phyloP scores from a whole-genome alignment of 331 rosid genomes.

The Spiraea crenata region DNA sequence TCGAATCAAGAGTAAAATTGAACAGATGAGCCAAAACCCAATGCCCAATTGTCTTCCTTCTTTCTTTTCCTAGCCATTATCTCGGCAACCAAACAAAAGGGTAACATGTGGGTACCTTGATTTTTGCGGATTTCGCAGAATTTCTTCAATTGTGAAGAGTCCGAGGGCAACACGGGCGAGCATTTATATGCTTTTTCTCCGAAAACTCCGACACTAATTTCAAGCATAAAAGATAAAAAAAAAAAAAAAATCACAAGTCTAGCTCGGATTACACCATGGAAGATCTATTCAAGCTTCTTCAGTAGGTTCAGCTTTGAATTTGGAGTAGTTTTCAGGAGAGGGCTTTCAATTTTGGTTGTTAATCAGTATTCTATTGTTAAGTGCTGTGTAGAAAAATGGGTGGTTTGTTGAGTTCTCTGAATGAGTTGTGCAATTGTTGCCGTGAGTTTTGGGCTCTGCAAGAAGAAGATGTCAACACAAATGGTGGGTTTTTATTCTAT shows the following conservation, averaged over 20 bases:
- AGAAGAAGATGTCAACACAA: too few relatives aligned
- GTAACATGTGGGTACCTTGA: conserved; percentile 42
- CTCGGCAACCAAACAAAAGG: conserved; percentile 10
- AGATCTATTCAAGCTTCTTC: not conserved
- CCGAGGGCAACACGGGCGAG: conserved; percentile 37
- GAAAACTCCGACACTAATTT: conserved; percentile 34
- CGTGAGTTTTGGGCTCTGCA: too few relatives aligned
- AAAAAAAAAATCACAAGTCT: too few relatives aligned
- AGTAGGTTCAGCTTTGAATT: too few relatives aligned
- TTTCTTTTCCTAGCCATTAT: not conserved
- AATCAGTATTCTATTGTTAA: too few relatives aligned
- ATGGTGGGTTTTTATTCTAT: too few relatives aligned
- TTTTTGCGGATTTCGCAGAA: conserved; percentile 33
- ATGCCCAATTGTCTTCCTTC: not conserved
- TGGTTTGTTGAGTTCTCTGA: too few relatives aligned
- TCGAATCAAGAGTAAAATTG: not conserved
- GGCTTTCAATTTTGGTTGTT: too few relatives aligned
- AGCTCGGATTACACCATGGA: not conserved
- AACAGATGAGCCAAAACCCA: not conserved
- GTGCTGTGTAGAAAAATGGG: too few relatives aligned
- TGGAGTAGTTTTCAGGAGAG: too few relatives aligned
- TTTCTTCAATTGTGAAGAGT: conserved; percentile 43
- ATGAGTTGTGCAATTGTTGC: too few relatives aligned
- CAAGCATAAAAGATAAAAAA: not conserved
- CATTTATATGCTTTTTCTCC: conserved; percentile 26